Conservation (phyloP, 306 rosid species). For the Citrullus amarus region DNA sequence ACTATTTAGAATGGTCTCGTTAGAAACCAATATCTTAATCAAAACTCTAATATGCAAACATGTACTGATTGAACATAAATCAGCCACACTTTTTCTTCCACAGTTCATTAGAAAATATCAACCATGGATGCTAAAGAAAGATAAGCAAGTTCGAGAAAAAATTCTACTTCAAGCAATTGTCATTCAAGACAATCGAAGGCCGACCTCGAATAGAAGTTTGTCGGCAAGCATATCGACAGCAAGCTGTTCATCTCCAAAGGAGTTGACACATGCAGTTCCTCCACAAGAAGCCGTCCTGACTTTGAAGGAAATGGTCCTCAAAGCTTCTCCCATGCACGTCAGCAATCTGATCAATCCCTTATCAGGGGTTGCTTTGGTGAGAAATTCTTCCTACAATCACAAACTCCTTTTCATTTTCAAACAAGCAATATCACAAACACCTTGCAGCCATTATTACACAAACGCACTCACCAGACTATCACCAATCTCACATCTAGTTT, state of each 20-base stretch:
- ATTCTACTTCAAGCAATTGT: background rate
- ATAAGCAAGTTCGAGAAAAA: background rate
- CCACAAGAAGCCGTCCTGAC: constrained; percentile 98
- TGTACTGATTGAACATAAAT: background rate
- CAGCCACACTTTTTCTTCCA: background rate
- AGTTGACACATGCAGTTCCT: constrained; percentile 93
- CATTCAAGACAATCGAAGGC: background rate
- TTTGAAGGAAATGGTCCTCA: constrained; percentile 87
- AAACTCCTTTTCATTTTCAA: background rate
- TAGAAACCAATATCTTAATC: background rate
- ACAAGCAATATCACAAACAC: background rate
- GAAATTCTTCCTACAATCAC: constrained; percentile 66
- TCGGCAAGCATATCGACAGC: constrained; percentile 95
- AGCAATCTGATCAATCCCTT: constrained; percentile 75
- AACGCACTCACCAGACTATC: constrained; percentile 68
- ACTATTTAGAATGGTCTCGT: background rate
- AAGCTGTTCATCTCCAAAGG: constrained; percentile 97
- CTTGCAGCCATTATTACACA: background rate
- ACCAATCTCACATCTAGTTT: constrained; percentile 72
- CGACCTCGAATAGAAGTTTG: constrained; percentile 86
- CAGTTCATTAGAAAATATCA: background rate
- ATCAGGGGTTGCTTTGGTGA: constrained; percentile 74
- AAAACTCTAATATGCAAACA: background rate
- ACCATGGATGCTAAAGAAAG: background rate
- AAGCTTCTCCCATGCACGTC: constrained; percentile 84